Evolutionary conservation across 83 land plant species (phyloP), one percentile per base, ranked within the genome.

Genomic region (Diphasiastrum complanatum): DNA sequence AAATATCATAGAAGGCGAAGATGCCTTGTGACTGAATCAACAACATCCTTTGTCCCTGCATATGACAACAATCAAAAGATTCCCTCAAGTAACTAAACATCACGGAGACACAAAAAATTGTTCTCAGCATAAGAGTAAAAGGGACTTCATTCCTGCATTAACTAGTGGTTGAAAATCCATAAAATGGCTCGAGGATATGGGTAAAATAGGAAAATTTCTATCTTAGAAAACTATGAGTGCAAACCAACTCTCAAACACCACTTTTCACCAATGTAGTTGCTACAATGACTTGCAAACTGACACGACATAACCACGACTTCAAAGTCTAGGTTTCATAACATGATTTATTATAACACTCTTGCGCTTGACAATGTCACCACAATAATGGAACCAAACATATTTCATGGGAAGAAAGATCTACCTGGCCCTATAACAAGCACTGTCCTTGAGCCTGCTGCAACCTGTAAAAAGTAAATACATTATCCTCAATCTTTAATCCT

Each of bases 351-450:
- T 30, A 47, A 32, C 45, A 60, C 53, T 43, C 18, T 68, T 32
- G 29, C 30, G 30, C 14, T 8, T 47, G 32, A 25, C 50, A 60
- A 52, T 40, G 37, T 36, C 32, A 23, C 37, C 23, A 11, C 6
- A 27, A n/a, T 8, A 35, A 26, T 37, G 24, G 20, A 49, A 18
- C 20, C 34, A 34, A 19, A 40, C 32, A 19, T 32, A 45, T 33
- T 38, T 36, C 29, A 8, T 16, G 22, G 3, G 34, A 19, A 66
- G 28, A 65, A 53, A 8, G 16, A 66, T 18, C 28, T 54, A 90
- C 97, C 97, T 77, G 97, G 97, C 33, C 97, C 97, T 61, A 91
- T 72, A 22, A 85, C 95, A 60, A 91, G 85, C 67, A 91, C 97
- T 26, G 97, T 91, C 81, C 63, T 91, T 60, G 97, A 87, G 0